Evolutionary conservation across 495 filamentous ascomycete genomes (phyloP), one percentile per base, ranked within the genome.

Genomic region (Penicillium psychrofluorescens): DNA sequence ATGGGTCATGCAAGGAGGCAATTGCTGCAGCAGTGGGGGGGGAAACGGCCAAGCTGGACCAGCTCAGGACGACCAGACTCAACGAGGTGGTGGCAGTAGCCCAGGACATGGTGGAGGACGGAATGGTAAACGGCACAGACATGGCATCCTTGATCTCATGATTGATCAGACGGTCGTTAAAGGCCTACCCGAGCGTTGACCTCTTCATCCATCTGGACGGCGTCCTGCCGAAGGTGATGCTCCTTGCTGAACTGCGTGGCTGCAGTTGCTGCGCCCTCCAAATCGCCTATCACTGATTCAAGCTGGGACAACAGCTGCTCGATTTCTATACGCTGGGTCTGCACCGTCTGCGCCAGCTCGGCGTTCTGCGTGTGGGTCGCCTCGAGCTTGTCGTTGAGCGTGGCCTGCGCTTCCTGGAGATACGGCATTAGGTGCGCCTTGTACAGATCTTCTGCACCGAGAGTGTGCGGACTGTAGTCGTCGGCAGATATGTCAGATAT

Each of bases 301-400:
- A 92, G 68, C 9, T 74, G 68, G 5, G 55, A 66, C 31, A 92
- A 56, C 40, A 95, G 56, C 7, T 54, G 68, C 52, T 86, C 82
- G 44, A 95, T 87, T 61, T 95, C 87, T 35, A 70, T 62, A 31
- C 86, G 68, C 68, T 95, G 90, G 16, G 61, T 68, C 47, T 75
- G 68, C 3, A 94, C 71, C 14, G 74, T 75, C 40, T 71, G 68
- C 37, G 83, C 74, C 2, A 95, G 64, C 15, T 63, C 67, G 11
- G 68, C 70, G 59, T 95, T 95, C 50, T 83, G 69, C 1, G 66
- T 51, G 53, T 88, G 78, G 2, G 77, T 77, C 12, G 71, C 70
- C 46, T 81, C 71, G 11, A 94, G 61, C 38, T 72, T 73, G 8
- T 69, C 64, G 45, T 84, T 78, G 40, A 94, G 68, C 31, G 77